Evolutionary conservation across 768 basidiomycete species (phyloP).

Genomic region (Mycena vitilis): DNA sequence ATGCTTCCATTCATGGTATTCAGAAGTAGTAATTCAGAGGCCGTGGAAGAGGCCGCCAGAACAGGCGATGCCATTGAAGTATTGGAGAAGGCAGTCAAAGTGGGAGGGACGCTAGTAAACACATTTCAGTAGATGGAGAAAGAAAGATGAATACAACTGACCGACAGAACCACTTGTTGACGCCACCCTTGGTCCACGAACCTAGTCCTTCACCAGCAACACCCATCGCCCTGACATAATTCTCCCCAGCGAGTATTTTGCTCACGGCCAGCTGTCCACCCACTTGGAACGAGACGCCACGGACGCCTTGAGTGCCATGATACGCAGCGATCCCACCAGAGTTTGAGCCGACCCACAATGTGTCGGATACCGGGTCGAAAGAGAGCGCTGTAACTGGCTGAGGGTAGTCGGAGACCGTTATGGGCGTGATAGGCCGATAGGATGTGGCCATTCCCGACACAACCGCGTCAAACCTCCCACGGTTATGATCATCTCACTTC

Average conservation of each 20-base stretch:
- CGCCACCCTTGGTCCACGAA: constrained; percentile 86
- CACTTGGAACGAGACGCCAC: constrained; percentile 80
- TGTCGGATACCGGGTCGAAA: constrained; percentile 93
- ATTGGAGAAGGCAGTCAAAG: constrained; percentile 58
- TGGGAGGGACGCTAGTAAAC: constrained; percentile 43
- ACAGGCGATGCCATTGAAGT: constrained; percentile 62
- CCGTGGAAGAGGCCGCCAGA: constrained; percentile 69
- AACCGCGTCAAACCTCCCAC: neutral
- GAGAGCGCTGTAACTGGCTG: constrained; percentile 80
- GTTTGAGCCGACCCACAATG: constrained; percentile 86
- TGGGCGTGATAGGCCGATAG: constrained; percentile 48
- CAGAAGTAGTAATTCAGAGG: constrained; percentile 73
- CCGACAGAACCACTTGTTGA: constrained; percentile 86
- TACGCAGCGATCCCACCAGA: constrained; percentile 77
- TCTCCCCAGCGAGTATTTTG: constrained; percentile 82
- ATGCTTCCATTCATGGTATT: constrained; percentile 80
- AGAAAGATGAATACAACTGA: constrained; percentile 46
- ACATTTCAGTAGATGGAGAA: constrained; percentile 15
- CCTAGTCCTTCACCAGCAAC: constrained; percentile 74
- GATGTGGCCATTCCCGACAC: constrained; percentile 39
- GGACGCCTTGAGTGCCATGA: constrained; percentile 70
- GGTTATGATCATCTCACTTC: neutral
- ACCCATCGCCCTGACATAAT: constrained; percentile 76
- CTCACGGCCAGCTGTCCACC: constrained; percentile 77
- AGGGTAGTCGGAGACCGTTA: constrained; percentile 48